Percentiles rank a stretch among this genome's conserved stretches.
phyloP scores from a whole-genome alignment of 2,329 filamentous ascomycete species.

The Cladophialophora immunda region DNA sequence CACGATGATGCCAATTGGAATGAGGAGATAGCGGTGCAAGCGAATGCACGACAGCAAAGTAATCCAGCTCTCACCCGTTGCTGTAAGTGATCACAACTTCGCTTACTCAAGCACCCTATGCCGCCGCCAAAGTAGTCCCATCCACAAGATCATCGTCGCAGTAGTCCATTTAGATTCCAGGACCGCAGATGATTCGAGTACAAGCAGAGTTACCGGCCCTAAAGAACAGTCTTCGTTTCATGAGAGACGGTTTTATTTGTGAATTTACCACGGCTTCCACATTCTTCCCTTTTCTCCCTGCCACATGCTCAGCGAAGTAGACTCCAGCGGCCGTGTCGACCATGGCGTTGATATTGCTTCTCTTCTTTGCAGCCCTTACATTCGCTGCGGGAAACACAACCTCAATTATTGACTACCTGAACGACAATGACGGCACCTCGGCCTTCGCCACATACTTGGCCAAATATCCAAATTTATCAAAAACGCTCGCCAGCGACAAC shows the following conservation, averaged over 20 bases:
- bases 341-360: not conserved
- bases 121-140: not conserved
- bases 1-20: not conserved
- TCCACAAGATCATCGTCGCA: not conserved
- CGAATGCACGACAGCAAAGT: not conserved
- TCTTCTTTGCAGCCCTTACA: not conserved
- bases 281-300: not conserved
- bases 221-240: not conserved
- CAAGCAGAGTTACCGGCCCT: not conserved
- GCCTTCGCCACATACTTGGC: not conserved
- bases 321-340: not conserved
- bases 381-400: not conserved
- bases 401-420: conserved; percentile 3
- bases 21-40: not conserved
- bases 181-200: not conserved
- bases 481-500: conserved; percentile 3
- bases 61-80: not conserved
- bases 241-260: not conserved
- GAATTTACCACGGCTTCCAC: not conserved
- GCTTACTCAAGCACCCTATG: not conserved
- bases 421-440: not conserved
- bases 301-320: not conserved
- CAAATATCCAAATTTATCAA: conserved; percentile 2
- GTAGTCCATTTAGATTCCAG: not conserved
- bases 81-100: not conserved